phyloP scores from a whole-genome alignment of 805 yeast species.

The Helenozyma rhizophorensis region DNA sequence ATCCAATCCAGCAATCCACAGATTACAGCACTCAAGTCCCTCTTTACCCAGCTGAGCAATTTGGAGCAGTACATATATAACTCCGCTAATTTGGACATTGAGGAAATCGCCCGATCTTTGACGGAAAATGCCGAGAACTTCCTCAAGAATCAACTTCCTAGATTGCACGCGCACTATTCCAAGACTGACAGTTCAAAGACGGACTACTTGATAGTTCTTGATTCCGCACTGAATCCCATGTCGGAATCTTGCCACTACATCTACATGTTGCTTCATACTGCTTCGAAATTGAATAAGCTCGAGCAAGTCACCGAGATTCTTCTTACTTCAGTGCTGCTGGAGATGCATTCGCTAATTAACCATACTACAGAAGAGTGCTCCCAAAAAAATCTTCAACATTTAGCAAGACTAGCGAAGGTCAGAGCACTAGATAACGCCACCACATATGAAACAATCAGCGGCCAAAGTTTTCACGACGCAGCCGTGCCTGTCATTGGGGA shows the following conservation, averaged over 20 bases:
- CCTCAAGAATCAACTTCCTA: constrained; percentile 24
- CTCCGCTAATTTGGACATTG: constrained; percentile 54
- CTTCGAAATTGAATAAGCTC: constrained; percentile 57
- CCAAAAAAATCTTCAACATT: constrained; percentile 42
- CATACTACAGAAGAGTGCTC: constrained; percentile 63
- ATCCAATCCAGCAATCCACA: constrained; percentile 29
- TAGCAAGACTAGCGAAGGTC: constrained; percentile 26
- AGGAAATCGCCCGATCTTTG: constrained; percentile 42
- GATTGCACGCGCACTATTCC: constrained; percentile 20
- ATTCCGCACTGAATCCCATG: constrained; percentile 22
- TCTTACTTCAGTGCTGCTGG: constrained; percentile 51
- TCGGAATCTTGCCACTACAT: constrained; percentile 52
- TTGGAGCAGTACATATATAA: constrained; percentile 53
- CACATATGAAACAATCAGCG: constrained; percentile 21
- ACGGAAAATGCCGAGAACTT: constrained; percentile 29
- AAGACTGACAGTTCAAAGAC: constrained; percentile 13
- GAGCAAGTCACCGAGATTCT: constrained; percentile 54
- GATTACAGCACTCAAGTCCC: constrained; percentile 30
- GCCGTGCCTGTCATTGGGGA: constrained; percentile 59
- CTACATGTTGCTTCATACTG: constrained; percentile 48
- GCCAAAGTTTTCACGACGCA: constrained; percentile 40
- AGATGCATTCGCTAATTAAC: constrained; percentile 58
- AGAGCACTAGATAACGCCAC: constrained; percentile 24
- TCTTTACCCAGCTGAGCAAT: constrained; percentile 31
- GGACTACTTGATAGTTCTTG: constrained; percentile 29